Percentiles rank a stretch among this genome's conserved stretches.
phyloP scores from a whole-genome alignment of 129 eudicot genomes.

The Ambrosia trifida region DNA sequence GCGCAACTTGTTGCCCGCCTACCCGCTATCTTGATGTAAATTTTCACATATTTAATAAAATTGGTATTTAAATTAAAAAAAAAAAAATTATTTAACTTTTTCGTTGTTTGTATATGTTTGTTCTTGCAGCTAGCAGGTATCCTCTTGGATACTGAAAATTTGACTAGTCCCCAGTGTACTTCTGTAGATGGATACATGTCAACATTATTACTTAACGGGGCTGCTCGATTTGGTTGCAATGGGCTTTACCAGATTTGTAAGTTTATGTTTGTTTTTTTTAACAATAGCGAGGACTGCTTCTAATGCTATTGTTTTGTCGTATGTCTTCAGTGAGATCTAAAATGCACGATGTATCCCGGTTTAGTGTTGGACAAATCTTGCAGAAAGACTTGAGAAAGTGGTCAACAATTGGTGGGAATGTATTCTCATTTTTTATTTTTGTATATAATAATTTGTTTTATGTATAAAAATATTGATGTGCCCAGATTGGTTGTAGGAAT shows the following conservation, averaged over 20 bases:
- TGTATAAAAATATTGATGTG: constrained; percentile 10
- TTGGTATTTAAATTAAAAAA: no score
- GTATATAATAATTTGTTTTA: neutral
- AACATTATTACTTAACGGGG: constrained; percentile 71
- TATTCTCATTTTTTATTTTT: constrained; percentile 12
- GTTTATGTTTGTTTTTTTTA: constrained; percentile 22
- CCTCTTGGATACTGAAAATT: constrained; percentile 68
- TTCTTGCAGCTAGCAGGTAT: constrained; percentile 72
- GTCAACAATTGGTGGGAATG: constrained; percentile 51
- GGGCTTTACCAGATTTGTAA: constrained; percentile 72
- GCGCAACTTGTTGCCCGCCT: no score
- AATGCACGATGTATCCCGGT: constrained; percentile 44
- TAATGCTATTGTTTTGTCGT: neutral
- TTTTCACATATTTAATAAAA: no score
- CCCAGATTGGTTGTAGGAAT: constrained; percentile 52
- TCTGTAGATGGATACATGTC: constrained; percentile 70
- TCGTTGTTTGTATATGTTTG: constrained; percentile 15
- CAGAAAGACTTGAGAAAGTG: constrained; percentile 63
- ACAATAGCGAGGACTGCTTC: neutral
- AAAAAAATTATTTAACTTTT: neutral
- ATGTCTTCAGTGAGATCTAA: constrained; percentile 56
- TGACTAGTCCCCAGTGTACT: constrained; percentile 51
- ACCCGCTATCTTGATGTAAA: no score
- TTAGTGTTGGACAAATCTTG: constrained; percentile 60
- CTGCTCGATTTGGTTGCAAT: constrained; percentile 74